Evolutionary conservation across 2,329 filamentous ascomycete genomes (phyloP), one percentile per base, ranked within the genome.

Genomic region (Phaeosphaeria sp.): DNA sequence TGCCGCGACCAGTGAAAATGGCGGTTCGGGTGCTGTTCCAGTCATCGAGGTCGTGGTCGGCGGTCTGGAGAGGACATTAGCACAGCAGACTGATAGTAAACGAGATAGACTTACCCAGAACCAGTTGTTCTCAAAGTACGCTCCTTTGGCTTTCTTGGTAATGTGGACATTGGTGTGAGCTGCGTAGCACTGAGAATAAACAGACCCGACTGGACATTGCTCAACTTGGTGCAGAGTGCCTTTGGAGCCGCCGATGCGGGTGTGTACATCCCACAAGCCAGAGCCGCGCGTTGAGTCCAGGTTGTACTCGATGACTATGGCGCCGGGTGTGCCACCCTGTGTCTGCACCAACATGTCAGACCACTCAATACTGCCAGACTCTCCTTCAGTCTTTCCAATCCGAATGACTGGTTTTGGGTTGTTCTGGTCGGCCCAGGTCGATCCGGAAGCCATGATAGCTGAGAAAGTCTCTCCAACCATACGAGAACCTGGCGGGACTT

Each of bases 51-150:
- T 96, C 91, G 81, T 97, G 94, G 75, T 97, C 94, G 0, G 93
- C 87, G 33, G 93, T 91, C 73, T 70, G 21, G 15, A 30, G 15
- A 3, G 15, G 3, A 13, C 15, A 13, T 36, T 36, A 36, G 30
- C 11, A 36, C 30, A 3, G 11, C 3, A 36, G 15, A 7, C 18
- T 18, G 46, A 18, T 21, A 20, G 44, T 22, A 13, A 40, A 6
- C 40, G 3, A 20, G 40, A 11, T 7, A 4, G 40, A 57, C 60
- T 56, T 53, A 68, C 64, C 93, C 93, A 97, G 79, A 91, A 89
- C 93, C 93, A 97, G 51, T 86, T 89, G 80, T 97, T 97, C 79
- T 96, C 92, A 49, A 97, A 82, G 78, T 96, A 96, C 20, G 88
- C 86, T 52, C 73, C 73, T 9, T 86, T 89, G 1, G 80, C 84